Evolutionary conservation across 805 yeast species (phyloP), one percentile per base, ranked within the genome.

Genomic region (Nakazawaea pomicola): DNA sequence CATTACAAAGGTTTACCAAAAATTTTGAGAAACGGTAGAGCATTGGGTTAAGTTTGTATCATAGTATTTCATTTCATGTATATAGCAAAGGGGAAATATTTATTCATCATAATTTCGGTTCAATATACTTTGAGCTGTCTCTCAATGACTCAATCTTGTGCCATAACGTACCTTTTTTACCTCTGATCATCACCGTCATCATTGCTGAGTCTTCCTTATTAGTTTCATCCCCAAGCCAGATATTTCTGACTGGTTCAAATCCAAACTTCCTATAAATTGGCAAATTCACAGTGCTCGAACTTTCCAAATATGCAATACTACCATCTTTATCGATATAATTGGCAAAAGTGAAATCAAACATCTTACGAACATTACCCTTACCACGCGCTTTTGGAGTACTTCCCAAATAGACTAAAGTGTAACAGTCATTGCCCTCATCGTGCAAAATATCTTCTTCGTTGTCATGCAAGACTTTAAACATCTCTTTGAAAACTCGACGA

Each of bases 1-100:
- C 88, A 95, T 88, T 81, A 88, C 20, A 80, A 78, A 52, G 95
- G 93, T 2, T 66, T 89, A 35, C 89, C 89, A 20, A 78, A 71
- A 40, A 80, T 83, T 3, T 69, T 85, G 24, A 74, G 76, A 51
- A 73, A 72, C 43, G 80, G 61, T 37, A 58, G 68, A 50, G 52
- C 65, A 32, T 49, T 63, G 34, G 68, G 51, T 18, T 58, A 41
- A 45, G 16, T 23, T 29, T 24, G 21, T 29, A 14, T 24, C 28
- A 23, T 14, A 23, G 31, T 17, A 33, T 9, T 24, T 23, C 23
- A 14, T 14, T 33, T 5, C 15, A 19, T 11, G 4, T 33, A 9
- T 11, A n/a, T 28, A 10, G 11, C 24, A 11, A 39, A 5, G 25
- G 11, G 19, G 18, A 32, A 11, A 15, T n/a, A 32, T 15, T 10